Evolutionary conservation across 257 asterid species (phyloP).

Genomic region (Plantago major): DNA sequence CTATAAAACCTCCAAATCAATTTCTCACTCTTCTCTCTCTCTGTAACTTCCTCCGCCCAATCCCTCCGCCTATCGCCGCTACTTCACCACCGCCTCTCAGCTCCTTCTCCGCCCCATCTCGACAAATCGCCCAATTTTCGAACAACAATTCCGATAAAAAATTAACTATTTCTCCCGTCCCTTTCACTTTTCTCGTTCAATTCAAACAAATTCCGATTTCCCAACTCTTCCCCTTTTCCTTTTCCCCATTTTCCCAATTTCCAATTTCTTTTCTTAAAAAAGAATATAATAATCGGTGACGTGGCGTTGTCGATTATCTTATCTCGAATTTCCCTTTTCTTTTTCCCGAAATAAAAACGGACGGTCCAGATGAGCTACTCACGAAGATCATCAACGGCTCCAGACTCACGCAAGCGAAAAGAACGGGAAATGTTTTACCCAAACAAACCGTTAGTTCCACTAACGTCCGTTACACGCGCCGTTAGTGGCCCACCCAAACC

Average conservation of each 20-base stretch:
- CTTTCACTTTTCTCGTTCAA: background rate
- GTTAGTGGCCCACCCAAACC: slow-evolving; percentile 12
- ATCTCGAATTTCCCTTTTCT: background rate
- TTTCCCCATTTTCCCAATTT: background rate
- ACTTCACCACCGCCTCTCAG: too few relatives aligned
- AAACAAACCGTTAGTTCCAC: slow-evolving; percentile 27
- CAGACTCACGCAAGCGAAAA: slow-evolving; percentile 45
- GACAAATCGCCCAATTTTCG: too few relatives aligned
- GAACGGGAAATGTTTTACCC: slow-evolving; percentile 29
- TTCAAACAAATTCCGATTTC: background rate
- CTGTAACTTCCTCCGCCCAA: background rate
- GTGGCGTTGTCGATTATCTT: background rate
- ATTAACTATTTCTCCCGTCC: background rate
- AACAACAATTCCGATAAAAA: background rate
- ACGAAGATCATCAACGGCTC: slow-evolving; percentile 8
- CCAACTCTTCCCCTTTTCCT: too few relatives aligned
- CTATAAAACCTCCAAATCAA: background rate
- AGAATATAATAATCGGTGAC: background rate
- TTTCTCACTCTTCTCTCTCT: background rate
- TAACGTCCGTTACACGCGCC: slow-evolving; percentile 29
- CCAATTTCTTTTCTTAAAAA: too few relatives aligned
- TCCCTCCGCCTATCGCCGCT: too few relatives aligned
- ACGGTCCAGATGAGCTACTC: slow-evolving; percentile 7
- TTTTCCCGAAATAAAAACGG: background rate
- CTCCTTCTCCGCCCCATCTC: too few relatives aligned